A percentile compares a stretch with the other conserved stretches of the same genome.
Evolutionary conservation across 495 filamentous ascomycete genomes (phyloP).

Genomic region (Hyaloscypha bicolor): DNA sequence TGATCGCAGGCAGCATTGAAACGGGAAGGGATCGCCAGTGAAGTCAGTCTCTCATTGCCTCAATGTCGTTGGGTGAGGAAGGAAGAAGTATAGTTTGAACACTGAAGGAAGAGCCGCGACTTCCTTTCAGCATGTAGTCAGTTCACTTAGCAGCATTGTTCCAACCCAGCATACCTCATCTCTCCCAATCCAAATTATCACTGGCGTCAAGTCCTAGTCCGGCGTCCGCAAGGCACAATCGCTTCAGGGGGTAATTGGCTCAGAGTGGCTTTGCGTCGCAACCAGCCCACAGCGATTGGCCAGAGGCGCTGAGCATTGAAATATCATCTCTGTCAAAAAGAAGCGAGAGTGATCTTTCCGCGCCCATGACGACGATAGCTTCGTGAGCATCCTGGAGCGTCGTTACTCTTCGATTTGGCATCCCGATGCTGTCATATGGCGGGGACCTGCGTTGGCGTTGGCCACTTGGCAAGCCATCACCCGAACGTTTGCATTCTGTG

Average conservation of each 20-base stretch:
- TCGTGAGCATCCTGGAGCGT: neutral
- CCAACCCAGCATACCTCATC: neutral
- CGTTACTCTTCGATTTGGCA: neutral
- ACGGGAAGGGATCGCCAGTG: neutral
- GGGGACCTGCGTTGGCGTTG: constrained; percentile 2
- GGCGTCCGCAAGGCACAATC: neutral
- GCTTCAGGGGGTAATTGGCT: constrained; percentile 8
- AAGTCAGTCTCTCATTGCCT: neutral
- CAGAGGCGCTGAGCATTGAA: neutral
- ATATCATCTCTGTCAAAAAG: neutral
- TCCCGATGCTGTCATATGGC: neutral
- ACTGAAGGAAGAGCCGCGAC: neutral
- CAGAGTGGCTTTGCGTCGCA: neutral
- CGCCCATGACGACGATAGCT: neutral
- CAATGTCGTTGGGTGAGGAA: too few species aligned
- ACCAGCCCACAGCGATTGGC: neutral
- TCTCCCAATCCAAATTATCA: neutral
- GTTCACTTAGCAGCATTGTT: too few species aligned
- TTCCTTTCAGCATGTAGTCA: neutral
- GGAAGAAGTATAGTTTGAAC: neutral
- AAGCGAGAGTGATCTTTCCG: neutral
- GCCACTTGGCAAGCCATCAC: constrained; percentile 5
- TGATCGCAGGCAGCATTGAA: neutral
- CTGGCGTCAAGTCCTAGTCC: neutral
- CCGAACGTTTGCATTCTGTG: constrained; percentile 4